A percentile compares a stretch with the other conserved stretches of the same genome.
Conservation (phyloP, 345 rosid genomes). For the Gossypium thurberi region DNA sequence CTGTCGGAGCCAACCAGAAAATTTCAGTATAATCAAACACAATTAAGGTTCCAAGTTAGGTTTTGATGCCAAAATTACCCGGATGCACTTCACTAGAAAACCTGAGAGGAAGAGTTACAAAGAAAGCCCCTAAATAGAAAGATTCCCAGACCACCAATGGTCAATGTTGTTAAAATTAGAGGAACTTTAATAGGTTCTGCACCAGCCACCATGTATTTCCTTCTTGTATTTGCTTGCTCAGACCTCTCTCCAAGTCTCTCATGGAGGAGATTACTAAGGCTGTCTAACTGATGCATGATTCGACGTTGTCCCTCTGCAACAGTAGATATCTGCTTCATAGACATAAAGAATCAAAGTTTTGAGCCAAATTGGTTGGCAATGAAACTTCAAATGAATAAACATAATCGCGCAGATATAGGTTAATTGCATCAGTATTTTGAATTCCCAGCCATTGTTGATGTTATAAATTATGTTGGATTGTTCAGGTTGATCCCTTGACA, state of each 20-base stretch:
- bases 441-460: neutral
- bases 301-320: conserved; percentile 70
- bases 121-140: conserved; percentile 40
- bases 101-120: too few species aligned
- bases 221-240: conserved; percentile 30
- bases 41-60: too few species aligned
- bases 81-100: too few species aligned
- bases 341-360: neutral
- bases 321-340: conserved; percentile 45
- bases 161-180: conserved; percentile 45
- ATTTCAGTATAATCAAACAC: too few species aligned
- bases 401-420: neutral
- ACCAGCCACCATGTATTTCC: conserved; percentile 24
- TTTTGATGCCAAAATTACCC: too few species aligned
- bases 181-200: conserved; percentile 39
- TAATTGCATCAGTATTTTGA: neutral
- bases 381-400: too few species aligned
- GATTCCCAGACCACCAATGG: conserved; percentile 61
- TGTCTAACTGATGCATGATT: conserved; percentile 66
- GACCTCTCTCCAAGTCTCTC: conserved; percentile 42
- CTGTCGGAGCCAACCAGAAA: too few species aligned
- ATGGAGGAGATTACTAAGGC: conserved; percentile 46
- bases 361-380: too few species aligned
- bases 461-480: neutral
- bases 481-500: too few species aligned